Evolutionary conservation across 345 rosid genomes (phyloP).

Genomic region (Leavenworthia alabamica): DNA sequence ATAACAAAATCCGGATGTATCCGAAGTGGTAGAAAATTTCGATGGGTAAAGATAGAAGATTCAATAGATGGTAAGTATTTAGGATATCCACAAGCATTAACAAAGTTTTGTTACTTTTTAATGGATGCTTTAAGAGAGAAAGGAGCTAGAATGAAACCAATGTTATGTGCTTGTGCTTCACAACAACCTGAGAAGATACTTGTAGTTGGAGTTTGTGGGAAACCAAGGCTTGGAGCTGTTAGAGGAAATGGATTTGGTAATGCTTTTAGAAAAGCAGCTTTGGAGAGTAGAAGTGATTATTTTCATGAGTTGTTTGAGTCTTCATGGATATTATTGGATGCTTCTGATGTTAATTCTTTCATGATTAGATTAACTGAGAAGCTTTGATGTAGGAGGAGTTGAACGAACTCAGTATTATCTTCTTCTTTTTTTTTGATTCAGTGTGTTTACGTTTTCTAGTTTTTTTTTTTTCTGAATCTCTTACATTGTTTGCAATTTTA

Average conservation of each 20-base stretch:
- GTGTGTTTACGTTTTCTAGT: too few relatives aligned
- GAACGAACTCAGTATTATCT: slow-evolving; percentile 3
- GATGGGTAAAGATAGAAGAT: slow-evolving; percentile 94
- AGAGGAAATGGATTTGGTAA: slow-evolving; percentile 87
- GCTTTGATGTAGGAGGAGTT: slow-evolving; percentile 44
- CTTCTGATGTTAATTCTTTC: slow-evolving; percentile 67
- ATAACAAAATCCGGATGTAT: slow-evolving; percentile 75
- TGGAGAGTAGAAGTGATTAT: slow-evolving; percentile 72
- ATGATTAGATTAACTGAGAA: slow-evolving; percentile 83
- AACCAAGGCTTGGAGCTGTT: slow-evolving; percentile 84
- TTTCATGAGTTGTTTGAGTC: slow-evolving; percentile 95
- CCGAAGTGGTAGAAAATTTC: slow-evolving; percentile 84
- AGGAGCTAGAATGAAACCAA: slow-evolving; percentile 87
- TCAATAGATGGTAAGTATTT: slow-evolving; percentile 61
- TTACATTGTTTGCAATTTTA: too few relatives aligned
- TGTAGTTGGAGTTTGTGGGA: slow-evolving; percentile 88
- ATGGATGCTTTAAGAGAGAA: slow-evolving; percentile 97
- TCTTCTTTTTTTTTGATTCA: too few relatives aligned
- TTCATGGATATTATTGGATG: slow-evolving; percentile 90
- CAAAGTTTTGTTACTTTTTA: slow-evolving; percentile 86
- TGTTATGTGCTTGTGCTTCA: slow-evolving; percentile 74
- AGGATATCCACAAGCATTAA: slow-evolving; percentile 93
- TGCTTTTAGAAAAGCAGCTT: slow-evolving; percentile 83
- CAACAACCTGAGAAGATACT: slow-evolving; percentile 69
- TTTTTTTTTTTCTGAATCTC: too few relatives aligned